Evolutionary conservation across 1,139 yeast genomes (phyloP), one percentile per base, ranked within the genome.

Genomic region (Taphrina flavorubra): DNA sequence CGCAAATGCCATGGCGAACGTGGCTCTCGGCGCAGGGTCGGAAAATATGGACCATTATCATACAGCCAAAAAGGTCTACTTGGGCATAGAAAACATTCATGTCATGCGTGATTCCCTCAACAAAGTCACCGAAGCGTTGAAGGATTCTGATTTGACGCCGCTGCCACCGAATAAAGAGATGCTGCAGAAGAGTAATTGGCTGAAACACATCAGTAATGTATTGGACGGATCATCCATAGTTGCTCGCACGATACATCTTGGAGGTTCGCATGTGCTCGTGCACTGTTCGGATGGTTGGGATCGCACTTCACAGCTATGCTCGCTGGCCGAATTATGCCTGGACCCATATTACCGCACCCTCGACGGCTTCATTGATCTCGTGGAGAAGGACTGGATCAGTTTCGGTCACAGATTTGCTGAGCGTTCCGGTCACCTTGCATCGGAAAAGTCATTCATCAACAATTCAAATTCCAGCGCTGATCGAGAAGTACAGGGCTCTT

Each of bases 201-300:
- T 92, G 40, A 87, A 86, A 74, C 86, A 92, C 70, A 79, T 90
- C 5, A 82, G 87, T 10, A 82, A 88, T 18, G 83, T 94, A 44
- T 77, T 94, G 66, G 87, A 87, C 58, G 89, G 96, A 0, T 89
- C 94, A 0, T 92, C 90, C 69, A 82, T 90, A 59, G 84, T 94
- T 64, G 86, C 89, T 47, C 88, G 90, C 74, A 89, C 94, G 36
- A 84, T 94, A 31, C 91, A 90, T 71, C 85, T 88, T 74, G 90
- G 91, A 76, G 87, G 88, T 71, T 89, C 96, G 14, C 95, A 92
- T 77, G 85, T 94, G 6, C 77, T 94, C 7, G 84, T 95, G 11
- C 99, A 94, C 78, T 94, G 99, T 76, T 92, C 97, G 0, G 99
- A 94, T 79, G 99, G 99, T 0, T 94, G 99, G 99, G 99, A 94